Percentiles rank a stretch among this genome's conserved stretches.
Conservation (phyloP, 345 rosid genomes). For the Eucalyptus coolabah region DNA sequence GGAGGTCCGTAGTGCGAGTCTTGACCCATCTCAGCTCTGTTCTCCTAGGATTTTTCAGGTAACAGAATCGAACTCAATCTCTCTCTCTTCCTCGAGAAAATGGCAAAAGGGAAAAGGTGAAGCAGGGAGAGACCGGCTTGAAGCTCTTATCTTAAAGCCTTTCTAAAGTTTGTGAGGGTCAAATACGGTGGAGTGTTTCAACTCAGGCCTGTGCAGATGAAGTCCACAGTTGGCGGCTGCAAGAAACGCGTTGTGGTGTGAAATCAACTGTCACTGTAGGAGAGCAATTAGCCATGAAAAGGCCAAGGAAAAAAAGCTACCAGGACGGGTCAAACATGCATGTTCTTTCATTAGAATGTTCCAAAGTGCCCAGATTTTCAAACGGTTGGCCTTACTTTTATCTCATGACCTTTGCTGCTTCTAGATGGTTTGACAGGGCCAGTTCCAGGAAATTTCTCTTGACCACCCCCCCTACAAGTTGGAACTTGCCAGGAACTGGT, state of each 20-base stretch:
- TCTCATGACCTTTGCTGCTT: neutral
- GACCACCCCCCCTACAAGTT: neutral
- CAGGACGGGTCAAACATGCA: neutral
- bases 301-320: neutral
- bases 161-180: neutral
- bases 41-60: neutral
- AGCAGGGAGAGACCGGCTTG: neutral
- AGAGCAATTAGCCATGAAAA: neutral
- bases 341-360: neutral
- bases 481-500: neutral
- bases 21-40: neutral
- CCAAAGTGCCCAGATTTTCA: neutral
- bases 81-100: neutral
- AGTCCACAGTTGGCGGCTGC: neutral
- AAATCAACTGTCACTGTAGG: neutral
- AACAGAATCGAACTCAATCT: neutral
- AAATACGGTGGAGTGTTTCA: neutral
- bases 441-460: neutral
- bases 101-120: neutral
- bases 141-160: neutral
- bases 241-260: neutral
- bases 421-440: neutral
- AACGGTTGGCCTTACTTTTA: neutral
- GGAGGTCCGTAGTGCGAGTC: neutral
- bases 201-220: neutral